These are phyloP conservation scores for Nakazawaea sp. DNA, from an alignment of 805 yeast genomes.

Conservation along the genomic window DNA sequence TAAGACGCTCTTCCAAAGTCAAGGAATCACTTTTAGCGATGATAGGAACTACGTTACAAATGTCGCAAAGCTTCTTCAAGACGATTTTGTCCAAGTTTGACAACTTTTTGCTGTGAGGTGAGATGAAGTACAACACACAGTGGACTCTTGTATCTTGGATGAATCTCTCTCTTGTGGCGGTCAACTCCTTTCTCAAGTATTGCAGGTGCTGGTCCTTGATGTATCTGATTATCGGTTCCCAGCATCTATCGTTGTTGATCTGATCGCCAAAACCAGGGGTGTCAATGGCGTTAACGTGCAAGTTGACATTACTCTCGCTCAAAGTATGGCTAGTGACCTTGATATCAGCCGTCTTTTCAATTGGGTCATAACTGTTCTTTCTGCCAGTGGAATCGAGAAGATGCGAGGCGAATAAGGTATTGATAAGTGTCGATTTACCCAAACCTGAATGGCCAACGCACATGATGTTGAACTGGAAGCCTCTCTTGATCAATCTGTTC, in stretches of 20 bases:
- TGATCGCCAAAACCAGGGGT: slow-evolving; percentile 99
- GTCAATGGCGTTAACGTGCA: slow-evolving; percentile 84
- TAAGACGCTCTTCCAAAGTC: slow-evolving; percentile 77
- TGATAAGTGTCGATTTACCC: slow-evolving; percentile 89
- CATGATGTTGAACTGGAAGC: slow-evolving; percentile 92
- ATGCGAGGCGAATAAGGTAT: slow-evolving; percentile 83
- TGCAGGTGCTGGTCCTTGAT: slow-evolving; percentile 93
- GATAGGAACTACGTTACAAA: slow-evolving; percentile 90
- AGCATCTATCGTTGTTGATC: slow-evolving; percentile 88
- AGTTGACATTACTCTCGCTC: slow-evolving; percentile 79
- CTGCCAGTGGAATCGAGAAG: slow-evolving; percentile 73
- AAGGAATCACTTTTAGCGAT: slow-evolving; percentile 91
- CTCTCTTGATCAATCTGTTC: slow-evolving; percentile 82
- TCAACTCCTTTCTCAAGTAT: slow-evolving; percentile 86
- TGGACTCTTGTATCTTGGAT: slow-evolving; percentile 89
- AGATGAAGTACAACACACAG: slow-evolving; percentile 84
- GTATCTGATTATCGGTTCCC: slow-evolving; percentile 94
- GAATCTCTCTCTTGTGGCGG: slow-evolving; percentile 82
- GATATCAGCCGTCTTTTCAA: slow-evolving; percentile 83
- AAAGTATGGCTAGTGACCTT: slow-evolving; percentile 62
- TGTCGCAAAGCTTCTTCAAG: slow-evolving; percentile 76
- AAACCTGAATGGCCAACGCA: slow-evolving; percentile 91
- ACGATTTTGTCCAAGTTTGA: slow-evolving; percentile 78
- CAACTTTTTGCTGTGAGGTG: slow-evolving; percentile 85
- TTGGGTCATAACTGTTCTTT: slow-evolving; percentile 57